Evolutionary conservation across 1,284 basidiomycete genomes (phyloP), one percentile per base, ranked within the genome.

Genomic region (Pseudozyma tsukubaensis): DNA sequence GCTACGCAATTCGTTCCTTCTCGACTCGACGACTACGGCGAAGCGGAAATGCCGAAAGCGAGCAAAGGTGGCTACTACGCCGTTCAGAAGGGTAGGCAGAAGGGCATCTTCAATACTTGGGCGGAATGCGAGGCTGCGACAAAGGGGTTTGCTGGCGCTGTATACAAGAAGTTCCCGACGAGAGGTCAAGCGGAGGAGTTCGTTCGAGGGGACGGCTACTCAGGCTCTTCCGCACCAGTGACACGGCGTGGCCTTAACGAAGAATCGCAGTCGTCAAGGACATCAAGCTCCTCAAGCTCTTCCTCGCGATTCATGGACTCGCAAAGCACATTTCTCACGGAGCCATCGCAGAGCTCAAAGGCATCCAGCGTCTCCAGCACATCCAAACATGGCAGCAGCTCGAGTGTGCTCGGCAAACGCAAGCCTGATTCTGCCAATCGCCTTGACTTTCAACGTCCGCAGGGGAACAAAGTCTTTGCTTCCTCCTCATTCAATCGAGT

Each of bases 81-180:
- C 60, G 84, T 85, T 11, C 69, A 72, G 11, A 58, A 57, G 10
- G 84, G 84, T 1, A 56, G 72, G 12, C 19, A 44, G 13, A 62
- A 72, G 4, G 84, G 84, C 42, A 63, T 85, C 12, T 85, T 74
- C 63, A 60, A 34, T 0, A 67, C 63, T 0, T 85, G 84, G 81
- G 84, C 84, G 6, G 89, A 91, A 12, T 90, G 90, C 76, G 85
- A 89, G 71, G 81, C 81, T 0, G 90, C 91, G 75, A 86, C 89
- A 36, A 88, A 88, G 47, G 89, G 89, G 16, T 91, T 88, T 78
- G 34, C 85, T 0, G 87, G 87, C 13, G 88, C 91, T 4, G 84
- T 82, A n/a, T 90, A 88, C 85, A 90, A 91, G 83, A 91, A 90
- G 76, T 90, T 93, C 76, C 47, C 66, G 8, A 88, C 85, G 8